These are phyloP conservation scores for Capsicum rhomboideum DNA, from an alignment of 257 asterid species.

Conservation along the genomic window DNA sequence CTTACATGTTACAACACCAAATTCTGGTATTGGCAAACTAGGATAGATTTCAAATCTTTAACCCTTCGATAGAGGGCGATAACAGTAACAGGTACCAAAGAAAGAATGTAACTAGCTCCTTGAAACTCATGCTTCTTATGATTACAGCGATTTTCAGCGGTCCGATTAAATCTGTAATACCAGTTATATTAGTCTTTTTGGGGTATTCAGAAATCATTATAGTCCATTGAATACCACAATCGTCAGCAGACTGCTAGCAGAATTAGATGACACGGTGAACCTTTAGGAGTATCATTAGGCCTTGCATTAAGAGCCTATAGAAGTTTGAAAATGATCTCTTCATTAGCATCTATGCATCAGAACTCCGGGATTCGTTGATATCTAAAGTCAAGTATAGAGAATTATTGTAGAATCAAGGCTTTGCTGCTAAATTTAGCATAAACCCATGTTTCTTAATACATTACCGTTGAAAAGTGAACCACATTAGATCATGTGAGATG, in stretches of 20 bases:
- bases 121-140: neutral
- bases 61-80: neutral
- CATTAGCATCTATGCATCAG: neutral
- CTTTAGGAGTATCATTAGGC: neutral
- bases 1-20: neutral
- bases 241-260: neutral
- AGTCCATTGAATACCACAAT: neutral
- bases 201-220: neutral
- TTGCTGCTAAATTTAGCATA: neutral
- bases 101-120: neutral
- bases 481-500: neutral
- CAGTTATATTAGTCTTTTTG: neutral
- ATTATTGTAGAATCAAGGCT: neutral
- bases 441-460: neutral
- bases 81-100: neutral
- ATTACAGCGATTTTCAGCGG: neutral
- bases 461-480: neutral
- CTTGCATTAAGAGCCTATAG: neutral
- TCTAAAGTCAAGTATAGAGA: neutral
- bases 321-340: neutral
- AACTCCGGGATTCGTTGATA: neutral
- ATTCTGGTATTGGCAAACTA: neutral
- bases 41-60: neutral
- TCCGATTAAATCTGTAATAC: neutral
- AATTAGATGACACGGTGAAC: neutral